Base-by-base conservation (phyloP, 2,329 filamentous ascomycete species). In the Colletotrichum sp. region DNA sequence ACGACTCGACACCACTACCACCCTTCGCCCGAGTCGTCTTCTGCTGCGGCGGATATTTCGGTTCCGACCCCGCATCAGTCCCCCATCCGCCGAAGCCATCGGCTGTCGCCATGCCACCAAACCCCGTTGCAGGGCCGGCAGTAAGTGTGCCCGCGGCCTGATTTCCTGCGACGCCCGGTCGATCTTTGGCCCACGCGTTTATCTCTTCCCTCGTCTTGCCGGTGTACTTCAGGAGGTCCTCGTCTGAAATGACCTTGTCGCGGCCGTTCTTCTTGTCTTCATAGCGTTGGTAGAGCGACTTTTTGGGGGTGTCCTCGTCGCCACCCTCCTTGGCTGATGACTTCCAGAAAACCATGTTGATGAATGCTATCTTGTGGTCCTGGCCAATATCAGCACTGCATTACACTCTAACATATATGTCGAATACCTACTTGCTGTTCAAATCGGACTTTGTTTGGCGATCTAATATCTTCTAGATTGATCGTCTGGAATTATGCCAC, bases 141-240 rank as follows among this genome's bases (percentile, higher is more conserved):
- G 79, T 72, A 7, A 84, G 68, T 7, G 78, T 83, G 8, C 85
- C 84, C 6, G 85, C 84, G 24, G 83, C 78, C 71, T 85, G 84
- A 71, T 87, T 86, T 68, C 81, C 83, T 43, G 81, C 86, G 6
- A 88, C 85, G 18, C 85, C 85, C 2, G 86, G 85, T 30, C 81
- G 79, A 6, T 79, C 80, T 28, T 83, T 83, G n/a, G 83, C 82
- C 85, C 86, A 87, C 4, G 79, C 38, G 26, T 81, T 79, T 67
- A 87, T 80, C 78, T 83, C 76, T 1, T 65, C 79, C 16, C 78
- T 79, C 28, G 79, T 78, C 78, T 83, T 87, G 78, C 86, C 86
- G 38, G 85, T 86, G 81, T 86, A 86, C 76, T 86, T 86, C 32
- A 81, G 66, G 32, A 87, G 78, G 75, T 86, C 85, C 13, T 84